A percentile compares a stretch with the other conserved stretches of the same genome.
Evolutionary conservation across 108 stramenopile genomes (phyloP).

Genomic region (Nitzschia sp.): DNA sequence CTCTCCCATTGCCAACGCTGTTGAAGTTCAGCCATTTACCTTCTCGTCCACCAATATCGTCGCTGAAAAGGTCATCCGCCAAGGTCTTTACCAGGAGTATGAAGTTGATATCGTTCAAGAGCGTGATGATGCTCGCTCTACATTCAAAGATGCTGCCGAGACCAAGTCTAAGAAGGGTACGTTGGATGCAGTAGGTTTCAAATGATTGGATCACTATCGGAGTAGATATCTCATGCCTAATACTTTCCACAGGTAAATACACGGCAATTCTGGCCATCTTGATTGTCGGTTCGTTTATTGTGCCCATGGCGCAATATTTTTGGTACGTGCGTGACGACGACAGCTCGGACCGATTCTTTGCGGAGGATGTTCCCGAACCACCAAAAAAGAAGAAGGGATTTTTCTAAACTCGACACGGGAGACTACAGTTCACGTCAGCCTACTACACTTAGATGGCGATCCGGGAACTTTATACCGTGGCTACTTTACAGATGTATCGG

Average conservation of each 20-base stretch:
- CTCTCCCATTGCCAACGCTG: slow-evolving; percentile 52
- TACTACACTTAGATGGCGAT: too few species aligned
- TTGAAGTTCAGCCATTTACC: slow-evolving; percentile 45
- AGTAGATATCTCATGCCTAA: too few species aligned
- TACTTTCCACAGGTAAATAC: slow-evolving; percentile 85
- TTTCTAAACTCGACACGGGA: slow-evolving; percentile 8
- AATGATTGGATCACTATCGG: neutral
- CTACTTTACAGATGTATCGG: too few species aligned
- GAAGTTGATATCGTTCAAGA: slow-evolving; percentile 73
- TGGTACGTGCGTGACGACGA: slow-evolving; percentile 95
- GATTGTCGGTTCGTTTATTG: slow-evolving; percentile 93
- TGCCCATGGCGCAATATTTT: slow-evolving; percentile 98
- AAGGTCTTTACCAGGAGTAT: slow-evolving; percentile 85
- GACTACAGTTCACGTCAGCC: too few species aligned
- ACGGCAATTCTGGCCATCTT: slow-evolving; percentile 90
- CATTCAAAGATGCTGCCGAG: slow-evolving; percentile 85
- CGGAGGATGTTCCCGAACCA: slow-evolving; percentile 48
- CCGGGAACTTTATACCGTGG: too few species aligned
- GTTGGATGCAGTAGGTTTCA: slow-evolving; percentile 19
- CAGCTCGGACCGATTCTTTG: slow-evolving; percentile 84
- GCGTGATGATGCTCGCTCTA: slow-evolving; percentile 80
- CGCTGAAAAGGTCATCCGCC: slow-evolving; percentile 70
- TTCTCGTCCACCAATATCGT: slow-evolving; percentile 65
- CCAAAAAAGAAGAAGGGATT: slow-evolving; percentile 83
- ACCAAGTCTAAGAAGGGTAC: slow-evolving; percentile 92